phyloP scores from a whole-genome alignment of 768 basidiomycete genomes.

The Omphalotus guepiniiformis region DNA sequence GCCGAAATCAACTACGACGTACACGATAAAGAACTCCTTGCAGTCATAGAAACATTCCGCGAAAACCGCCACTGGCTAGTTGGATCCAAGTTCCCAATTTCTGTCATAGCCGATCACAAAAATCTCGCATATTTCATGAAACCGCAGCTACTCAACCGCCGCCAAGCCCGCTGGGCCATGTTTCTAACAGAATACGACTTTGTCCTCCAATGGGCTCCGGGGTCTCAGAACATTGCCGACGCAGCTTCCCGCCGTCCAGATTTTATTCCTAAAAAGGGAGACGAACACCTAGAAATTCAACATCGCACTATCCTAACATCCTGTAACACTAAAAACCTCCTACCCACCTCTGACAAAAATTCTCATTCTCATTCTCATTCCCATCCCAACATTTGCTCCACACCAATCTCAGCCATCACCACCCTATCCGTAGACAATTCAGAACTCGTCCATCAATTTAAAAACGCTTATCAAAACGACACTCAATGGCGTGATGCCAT shows the following conservation, averaged over 20 bases:
- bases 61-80: conserved; percentile 30
- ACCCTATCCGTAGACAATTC: conserved; percentile 17
- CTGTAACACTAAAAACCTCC: conserved; percentile 7
- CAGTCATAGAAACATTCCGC: conserved; percentile 30
- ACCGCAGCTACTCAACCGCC: conserved; percentile 33
- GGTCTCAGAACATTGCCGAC: conserved; percentile 25
- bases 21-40: conserved; percentile 37
- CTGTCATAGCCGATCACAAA: conserved; percentile 28
- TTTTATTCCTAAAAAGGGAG: conserved; percentile 21
- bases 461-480: conserved; percentile 11
- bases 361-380: neutral
- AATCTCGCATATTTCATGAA: conserved; percentile 43
- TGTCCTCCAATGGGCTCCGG: conserved; percentile 25
- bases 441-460: conserved; percentile 15
- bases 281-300: conserved; percentile 14
- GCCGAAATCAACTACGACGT: conserved; percentile 35
- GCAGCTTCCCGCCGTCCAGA: conserved; percentile 27
- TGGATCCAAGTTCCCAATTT: conserved; percentile 21
- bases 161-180: conserved; percentile 45
- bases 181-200: conserved; percentile 36
- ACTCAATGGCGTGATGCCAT: conserved; percentile 17
- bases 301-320: conserved; percentile 10
- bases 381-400: neutral
- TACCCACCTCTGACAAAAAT: neutral
- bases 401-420: conserved; percentile 14